Percentiles rank a stretch among this genome's conserved stretches.
These are phyloP conservation scores for Phlebiopsis gigantea DNA, from an alignment of 768 basidiomycete genomes.

Conservation along the genomic window DNA sequence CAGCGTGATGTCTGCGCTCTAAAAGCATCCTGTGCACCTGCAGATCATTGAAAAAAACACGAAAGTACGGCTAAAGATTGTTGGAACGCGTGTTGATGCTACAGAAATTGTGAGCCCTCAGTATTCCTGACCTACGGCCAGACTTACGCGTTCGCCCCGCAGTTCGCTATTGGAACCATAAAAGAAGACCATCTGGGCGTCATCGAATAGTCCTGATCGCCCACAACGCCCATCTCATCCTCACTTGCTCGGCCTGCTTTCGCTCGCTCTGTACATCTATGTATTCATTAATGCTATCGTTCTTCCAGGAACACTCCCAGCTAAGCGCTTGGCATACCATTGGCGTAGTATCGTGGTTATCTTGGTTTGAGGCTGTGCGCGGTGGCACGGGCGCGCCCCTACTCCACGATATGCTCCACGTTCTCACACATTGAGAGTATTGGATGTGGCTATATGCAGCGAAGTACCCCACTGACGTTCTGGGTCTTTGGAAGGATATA, in stretches of 20 bases:
- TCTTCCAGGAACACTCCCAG: background rate
- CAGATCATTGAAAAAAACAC: constrained; percentile 94
- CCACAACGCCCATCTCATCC: background rate
- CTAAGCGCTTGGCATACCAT: background rate
- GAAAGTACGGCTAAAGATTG: constrained; percentile 89
- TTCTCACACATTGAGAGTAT: background rate
- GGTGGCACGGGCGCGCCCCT: background rate
- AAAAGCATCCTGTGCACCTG: constrained; percentile 6
- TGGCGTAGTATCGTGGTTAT: too few species aligned
- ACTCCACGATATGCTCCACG: constrained; percentile 4
- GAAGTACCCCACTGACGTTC: constrained; percentile 4
- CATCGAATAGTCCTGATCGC: constrained; percentile 48
- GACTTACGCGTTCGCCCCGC: background rate
- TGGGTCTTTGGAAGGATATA: background rate
- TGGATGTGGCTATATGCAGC: constrained; percentile 2
- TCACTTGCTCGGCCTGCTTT: background rate
- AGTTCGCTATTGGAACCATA: constrained; percentile 98
- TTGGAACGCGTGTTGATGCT: constrained; percentile 97
- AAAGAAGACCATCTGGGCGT: constrained; percentile 98
- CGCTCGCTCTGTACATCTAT: background rate
- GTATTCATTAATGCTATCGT: constrained; percentile 2
- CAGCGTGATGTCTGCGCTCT: background rate
- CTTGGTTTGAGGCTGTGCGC: background rate
- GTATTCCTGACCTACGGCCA: background rate
- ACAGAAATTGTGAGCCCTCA: constrained; percentile 84